A percentile compares a stretch with the other conserved stretches of the same genome.
These are phyloP conservation scores for Mycosphaerella sp. DNA, from an alignment of 2,329 filamentous ascomycete species.

Conservation along the genomic window DNA sequence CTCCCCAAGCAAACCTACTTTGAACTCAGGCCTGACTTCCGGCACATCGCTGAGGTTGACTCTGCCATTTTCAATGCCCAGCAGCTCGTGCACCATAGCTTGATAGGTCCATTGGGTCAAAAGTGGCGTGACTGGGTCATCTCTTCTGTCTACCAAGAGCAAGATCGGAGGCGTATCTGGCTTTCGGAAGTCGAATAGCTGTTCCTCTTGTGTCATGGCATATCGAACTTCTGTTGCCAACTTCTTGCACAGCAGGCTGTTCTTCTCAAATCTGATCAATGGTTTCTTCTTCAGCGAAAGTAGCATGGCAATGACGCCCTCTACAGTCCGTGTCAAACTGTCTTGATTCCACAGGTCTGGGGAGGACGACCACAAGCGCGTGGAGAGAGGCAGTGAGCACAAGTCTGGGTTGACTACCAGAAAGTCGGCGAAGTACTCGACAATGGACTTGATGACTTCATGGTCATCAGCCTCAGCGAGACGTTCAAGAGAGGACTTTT, in stretches of 20 bases:
- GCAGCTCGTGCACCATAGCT: conserved; percentile 97
- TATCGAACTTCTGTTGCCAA: conserved; percentile 88
- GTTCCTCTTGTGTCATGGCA: conserved; percentile 88
- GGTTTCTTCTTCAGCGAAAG: conserved; percentile 95
- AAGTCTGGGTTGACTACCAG: conserved; percentile 92
- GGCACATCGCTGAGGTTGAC: conserved; percentile 67
- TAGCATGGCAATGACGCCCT: conserved; percentile 77
- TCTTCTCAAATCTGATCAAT: conserved; percentile 86
- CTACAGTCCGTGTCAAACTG: conserved; percentile 74
- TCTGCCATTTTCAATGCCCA: conserved; percentile 91
- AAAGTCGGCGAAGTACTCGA: conserved; percentile 96
- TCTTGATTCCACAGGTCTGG: conserved; percentile 90
- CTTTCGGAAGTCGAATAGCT: conserved; percentile 92
- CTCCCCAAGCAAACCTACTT: conserved; percentile 12
- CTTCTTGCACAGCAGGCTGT: conserved; percentile 84
- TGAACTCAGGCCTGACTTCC: conserved; percentile 30
- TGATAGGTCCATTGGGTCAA: conserved; percentile 99
- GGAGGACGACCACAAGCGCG: conserved; percentile 30
- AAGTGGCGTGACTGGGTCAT: conserved; percentile 89
- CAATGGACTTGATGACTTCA: conserved; percentile 87
- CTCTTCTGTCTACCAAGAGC: conserved; percentile 80
- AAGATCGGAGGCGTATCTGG: conserved; percentile 92
- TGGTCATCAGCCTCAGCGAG: conserved; percentile 95
- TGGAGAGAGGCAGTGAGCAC: conserved; percentile 29
- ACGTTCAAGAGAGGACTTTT: conserved; percentile 90